These are phyloP conservation scores for Aegilops tauschii DNA, from an alignment of 176 grass and related monocot species.

Conservation along the genomic window DNA sequence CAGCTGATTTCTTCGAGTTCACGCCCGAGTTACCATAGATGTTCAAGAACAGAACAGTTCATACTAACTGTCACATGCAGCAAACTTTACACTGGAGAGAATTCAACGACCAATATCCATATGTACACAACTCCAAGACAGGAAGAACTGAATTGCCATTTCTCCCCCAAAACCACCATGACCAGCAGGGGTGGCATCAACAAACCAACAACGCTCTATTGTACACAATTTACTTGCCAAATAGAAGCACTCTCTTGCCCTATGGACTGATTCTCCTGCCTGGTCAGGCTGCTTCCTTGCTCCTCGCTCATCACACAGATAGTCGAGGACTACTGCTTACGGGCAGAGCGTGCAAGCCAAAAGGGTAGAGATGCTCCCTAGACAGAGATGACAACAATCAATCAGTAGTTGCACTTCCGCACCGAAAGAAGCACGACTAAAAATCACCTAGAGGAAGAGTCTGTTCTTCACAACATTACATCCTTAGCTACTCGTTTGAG, in stretches of 20 bases:
- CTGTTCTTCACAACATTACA: background rate
- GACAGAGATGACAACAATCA: constrained; percentile 1
- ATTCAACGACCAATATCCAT: background rate
- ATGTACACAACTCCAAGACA: constrained; percentile 7
- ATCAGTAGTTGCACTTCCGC: background rate
- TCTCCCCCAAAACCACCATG: constrained; percentile 15
- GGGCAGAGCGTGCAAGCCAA: background rate
- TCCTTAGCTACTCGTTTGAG: constrained; percentile 43
- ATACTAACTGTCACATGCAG: background rate
- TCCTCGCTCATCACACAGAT: background rate
- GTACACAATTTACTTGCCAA: constrained; percentile 23
- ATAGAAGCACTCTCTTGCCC: background rate
- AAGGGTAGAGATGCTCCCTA: background rate
- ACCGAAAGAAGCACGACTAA: background rate
- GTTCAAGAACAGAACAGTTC: background rate
- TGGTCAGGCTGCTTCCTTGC: background rate
- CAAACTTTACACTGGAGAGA: constrained; percentile 6
- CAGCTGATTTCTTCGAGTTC: background rate
- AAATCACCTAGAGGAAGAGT: background rate
- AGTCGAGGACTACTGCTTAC: background rate
- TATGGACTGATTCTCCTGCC: background rate
- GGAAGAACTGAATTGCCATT: background rate
- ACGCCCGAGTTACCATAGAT: background rate
- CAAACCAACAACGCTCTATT: background rate
- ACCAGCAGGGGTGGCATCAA: background rate